These are phyloP conservation scores for Hypomyces rosellus DNA, from an alignment of 2,329 filamentous ascomycete genomes.

Conservation along the genomic window DNA sequence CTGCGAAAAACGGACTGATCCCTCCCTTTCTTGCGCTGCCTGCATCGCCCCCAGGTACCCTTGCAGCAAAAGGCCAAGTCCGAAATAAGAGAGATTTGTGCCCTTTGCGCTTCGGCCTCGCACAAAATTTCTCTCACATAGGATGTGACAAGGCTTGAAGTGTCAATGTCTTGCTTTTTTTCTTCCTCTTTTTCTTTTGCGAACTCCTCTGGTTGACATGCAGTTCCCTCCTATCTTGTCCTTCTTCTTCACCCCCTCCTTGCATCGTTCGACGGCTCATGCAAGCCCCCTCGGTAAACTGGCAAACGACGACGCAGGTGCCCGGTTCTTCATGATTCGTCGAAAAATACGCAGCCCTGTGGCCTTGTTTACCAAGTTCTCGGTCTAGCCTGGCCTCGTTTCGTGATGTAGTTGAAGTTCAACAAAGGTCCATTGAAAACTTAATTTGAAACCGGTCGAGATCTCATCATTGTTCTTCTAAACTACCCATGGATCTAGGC, in stretches of 20 bases:
- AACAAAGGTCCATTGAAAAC: no score
- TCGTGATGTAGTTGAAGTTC: no score
- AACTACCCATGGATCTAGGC: no score
- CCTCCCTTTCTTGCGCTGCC: slow-evolving; percentile 6
- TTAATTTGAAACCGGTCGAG: no score
- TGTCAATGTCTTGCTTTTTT: no score
- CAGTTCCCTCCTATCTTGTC: no score
- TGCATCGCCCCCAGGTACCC: slow-evolving; percentile 6
- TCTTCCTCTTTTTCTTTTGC: no score
- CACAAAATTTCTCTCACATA: background rate
- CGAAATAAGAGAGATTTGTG: no score
- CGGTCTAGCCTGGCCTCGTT: no score
- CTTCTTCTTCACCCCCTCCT: background rate
- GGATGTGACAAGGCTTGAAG: no score
- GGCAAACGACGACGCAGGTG: background rate
- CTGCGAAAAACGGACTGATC: background rate
- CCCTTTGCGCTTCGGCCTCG: background rate
- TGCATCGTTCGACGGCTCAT: slow-evolving; percentile 3
- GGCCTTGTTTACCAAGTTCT: background rate
- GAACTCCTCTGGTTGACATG: no score
- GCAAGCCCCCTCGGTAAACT: slow-evolving; percentile 6
- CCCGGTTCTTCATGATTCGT: background rate
- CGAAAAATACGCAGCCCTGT: slow-evolving; percentile 6
- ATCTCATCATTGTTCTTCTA: no score
- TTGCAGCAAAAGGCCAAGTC: background rate